phyloP scores from a whole-genome alignment of 345 rosid species.

The Gossypium stocksii region DNA sequence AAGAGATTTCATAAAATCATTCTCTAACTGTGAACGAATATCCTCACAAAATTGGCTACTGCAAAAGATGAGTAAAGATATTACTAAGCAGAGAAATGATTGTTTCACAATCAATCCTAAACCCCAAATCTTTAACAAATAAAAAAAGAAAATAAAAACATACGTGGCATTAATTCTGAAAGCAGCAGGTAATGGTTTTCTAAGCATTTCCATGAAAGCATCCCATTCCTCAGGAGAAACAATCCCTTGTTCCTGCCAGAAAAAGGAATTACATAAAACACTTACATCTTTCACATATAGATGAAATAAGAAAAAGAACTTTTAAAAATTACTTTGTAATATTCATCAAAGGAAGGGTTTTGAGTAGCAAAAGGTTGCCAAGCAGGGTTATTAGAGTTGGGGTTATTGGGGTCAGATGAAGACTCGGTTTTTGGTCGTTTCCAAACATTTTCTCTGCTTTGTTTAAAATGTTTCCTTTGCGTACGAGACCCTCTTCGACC shows the following conservation, averaged over 20 bases:
- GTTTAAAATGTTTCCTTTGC: conserved; percentile 52
- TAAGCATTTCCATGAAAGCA: conserved; percentile 58
- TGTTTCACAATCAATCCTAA: not conserved
- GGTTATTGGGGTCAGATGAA: conserved; percentile 29
- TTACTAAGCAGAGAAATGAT: not conserved
- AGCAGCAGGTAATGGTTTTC: conserved; percentile 90
- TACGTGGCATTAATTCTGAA: conserved; percentile 91
- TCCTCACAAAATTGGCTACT: conserved; percentile 85
- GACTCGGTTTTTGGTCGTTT: conserved; percentile 54
- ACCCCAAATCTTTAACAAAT: not conserved
- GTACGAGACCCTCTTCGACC: conserved; percentile 58
- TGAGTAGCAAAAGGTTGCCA: conserved; percentile 67
- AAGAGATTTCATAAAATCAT: conserved; percentile 76
- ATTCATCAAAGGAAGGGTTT: conserved; percentile 71
- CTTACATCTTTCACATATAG: not conserved
- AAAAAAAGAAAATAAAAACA: not conserved
- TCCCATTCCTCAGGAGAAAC: conserved; percentile 82
- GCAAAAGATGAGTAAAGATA: conserved; percentile 22
- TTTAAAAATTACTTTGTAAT: conserved; percentile 58
- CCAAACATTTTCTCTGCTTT: conserved; percentile 70
- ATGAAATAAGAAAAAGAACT: not conserved
- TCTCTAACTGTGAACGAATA: conserved; percentile 62
- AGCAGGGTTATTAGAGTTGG: conserved; percentile 17
- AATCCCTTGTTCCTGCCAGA: conserved; percentile 70
- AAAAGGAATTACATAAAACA: not conserved